Evolutionary conservation across 441 rosid genomes (phyloP), one percentile per base, ranked within the genome.

Genomic region (Viola pubescens): DNA sequence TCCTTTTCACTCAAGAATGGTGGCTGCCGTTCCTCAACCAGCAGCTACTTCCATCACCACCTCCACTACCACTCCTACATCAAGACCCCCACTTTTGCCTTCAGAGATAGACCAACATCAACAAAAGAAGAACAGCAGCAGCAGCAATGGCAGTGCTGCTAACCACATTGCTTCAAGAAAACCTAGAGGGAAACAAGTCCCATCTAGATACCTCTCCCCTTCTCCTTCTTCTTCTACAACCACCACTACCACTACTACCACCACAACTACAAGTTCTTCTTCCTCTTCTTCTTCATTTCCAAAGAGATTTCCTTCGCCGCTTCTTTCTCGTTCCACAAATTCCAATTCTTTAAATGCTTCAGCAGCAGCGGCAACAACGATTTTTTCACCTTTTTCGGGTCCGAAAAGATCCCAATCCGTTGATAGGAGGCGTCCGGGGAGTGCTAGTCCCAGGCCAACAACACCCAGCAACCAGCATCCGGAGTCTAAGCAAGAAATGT

Each of bases 171-270:
- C 45, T 39, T 9, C 72, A 7, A 75, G 82, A 71, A 79, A 72
- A 71, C 85, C 82, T 59, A 81, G 81, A 73, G 76, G 83, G 47
- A 82, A 78, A 62, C 82, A 80, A 14, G 88, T 87, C 14, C 81
- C 92, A 61, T 87, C 94, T 11, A 81, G 97, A 60, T 90, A 87
- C 70, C 71, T 90, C 64, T 90, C 97, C 6, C 91, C 91, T 64
- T 85, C 95, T 60, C 86, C 90, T 49, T 81, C 94, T 39, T 64
- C 86, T 26, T 71, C 90, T 2, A 26, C 82, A 3, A 11, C 80
- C 0, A 65, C 85, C 38, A 58, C 82, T 7, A 70, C 83, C 0
- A 61, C 79, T 4, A 63, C 73, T 1, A 12, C 76, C 1, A 68
- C 70, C 7, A 62, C 71, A 4, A 60, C 74, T 3, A 39, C 79